These are phyloP conservation scores for Nematodospora anomalae DNA, from an alignment of 1,139 yeast genomes.

Conservation along the genomic window DNA sequence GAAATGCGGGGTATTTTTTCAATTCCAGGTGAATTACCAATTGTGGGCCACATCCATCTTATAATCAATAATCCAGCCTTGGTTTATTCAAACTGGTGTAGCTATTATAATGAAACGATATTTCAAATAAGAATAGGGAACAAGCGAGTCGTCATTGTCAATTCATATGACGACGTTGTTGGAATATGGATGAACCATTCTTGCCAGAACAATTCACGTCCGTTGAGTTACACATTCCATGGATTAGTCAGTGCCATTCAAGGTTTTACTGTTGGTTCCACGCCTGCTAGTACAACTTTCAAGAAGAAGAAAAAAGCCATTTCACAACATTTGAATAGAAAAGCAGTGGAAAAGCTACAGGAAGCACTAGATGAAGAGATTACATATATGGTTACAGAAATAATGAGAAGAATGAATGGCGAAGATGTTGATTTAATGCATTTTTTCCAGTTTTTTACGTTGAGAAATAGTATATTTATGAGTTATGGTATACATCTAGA, in stretches of 20 bases:
- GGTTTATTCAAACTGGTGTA: slow-evolving; percentile 49
- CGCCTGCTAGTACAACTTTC: slow-evolving; percentile 63
- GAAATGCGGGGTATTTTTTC: slow-evolving; percentile 24
- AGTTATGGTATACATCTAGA: slow-evolving; percentile 63
- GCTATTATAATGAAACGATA: slow-evolving; percentile 41
- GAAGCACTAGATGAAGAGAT: slow-evolving; percentile 11
- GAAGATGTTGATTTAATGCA: slow-evolving; percentile 38
- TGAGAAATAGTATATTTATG: slow-evolving; percentile 55
- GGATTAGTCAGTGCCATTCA: slow-evolving; percentile 60
- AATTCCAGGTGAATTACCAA: slow-evolving; percentile 51
- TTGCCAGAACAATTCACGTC: slow-evolving; percentile 63
- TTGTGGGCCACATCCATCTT: slow-evolving; percentile 54
- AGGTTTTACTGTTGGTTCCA: slow-evolving; percentile 73
- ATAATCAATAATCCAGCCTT: slow-evolving; percentile 53
- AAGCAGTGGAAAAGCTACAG: slow-evolving; percentile 42
- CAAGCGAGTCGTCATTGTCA: slow-evolving; percentile 60
- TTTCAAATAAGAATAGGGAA: slow-evolving; percentile 66
- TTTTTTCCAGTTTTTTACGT: slow-evolving; percentile 52
- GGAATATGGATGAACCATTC: slow-evolving; percentile 56
- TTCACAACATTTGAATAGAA: slow-evolving; percentile 48
- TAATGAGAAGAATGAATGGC: slow-evolving; percentile 24
- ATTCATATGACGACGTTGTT: slow-evolving; percentile 54
- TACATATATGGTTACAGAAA: slow-evolving; percentile 22
- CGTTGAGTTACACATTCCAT: slow-evolving; percentile 68
- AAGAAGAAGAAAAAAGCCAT: slow-evolving; percentile 54